Evolutionary conservation across 345 rosid genomes (phyloP), one percentile per base, ranked within the genome.

Genomic region (Populus simonii): DNA sequence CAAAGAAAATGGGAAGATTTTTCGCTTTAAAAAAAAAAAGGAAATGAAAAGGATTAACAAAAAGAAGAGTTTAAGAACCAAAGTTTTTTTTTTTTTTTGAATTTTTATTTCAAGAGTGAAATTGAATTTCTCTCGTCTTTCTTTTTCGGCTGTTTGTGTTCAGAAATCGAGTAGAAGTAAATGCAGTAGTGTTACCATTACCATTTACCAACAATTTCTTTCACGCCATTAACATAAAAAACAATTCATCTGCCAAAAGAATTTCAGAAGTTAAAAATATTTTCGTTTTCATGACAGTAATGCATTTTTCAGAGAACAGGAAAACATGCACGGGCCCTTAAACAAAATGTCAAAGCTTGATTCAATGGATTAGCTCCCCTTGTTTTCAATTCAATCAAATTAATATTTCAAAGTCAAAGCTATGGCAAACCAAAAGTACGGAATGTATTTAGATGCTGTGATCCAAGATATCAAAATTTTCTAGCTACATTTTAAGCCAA

Each of bases 381-480:
- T 79, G 27, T 83, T 67, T 79, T 81, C 82, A 79, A 77, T 73
- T 66, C 76, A 83, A 73, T 78, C 70, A 79, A 79, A 82, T 36
- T 74, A 79, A 81, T 69, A 47, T 71, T 74, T 22, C 41, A 20
- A 49, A 67, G 78, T 55, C 79, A 65, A n/a, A 22, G 25, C 39
- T 72, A 61, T 67, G 53, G 23, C 20, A 41, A 83, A 62, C 5
- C 4, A 43, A 57, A 72, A 41, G 59, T 16, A 55, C 43, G 22
- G 49, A 67, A 71, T 12, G 75, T 66, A 65, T 68, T 41, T 35
- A 49, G 57, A 78, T 76, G 49, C 23, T 61, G 77, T 66, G 73
- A 66, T 84, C 76, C 77, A 79, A 72, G 35, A 71, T 71, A 39
- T 71, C 81, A 82, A 82, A 85, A 84, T 35, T 75, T 70, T 79